Conservation (phyloP, 75 land plant genomes). For the Pinus albicaulis region DNA sequence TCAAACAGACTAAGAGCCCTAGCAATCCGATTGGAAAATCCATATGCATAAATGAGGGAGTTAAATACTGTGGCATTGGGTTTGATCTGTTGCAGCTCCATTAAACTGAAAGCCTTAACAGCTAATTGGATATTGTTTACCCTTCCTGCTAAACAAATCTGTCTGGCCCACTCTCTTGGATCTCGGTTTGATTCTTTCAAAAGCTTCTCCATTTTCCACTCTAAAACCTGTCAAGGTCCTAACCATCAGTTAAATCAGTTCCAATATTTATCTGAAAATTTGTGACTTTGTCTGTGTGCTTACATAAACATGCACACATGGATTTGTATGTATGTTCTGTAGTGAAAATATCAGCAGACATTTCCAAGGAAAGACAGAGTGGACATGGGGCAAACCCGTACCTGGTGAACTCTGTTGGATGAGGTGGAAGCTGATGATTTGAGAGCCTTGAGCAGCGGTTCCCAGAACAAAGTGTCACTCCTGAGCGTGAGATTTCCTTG, state of each 20-base stretch:
- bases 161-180: constrained; percentile 23
- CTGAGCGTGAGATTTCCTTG: not conserved
- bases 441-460: constrained; percentile 5
- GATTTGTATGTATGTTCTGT: too few species aligned
- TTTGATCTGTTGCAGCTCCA: constrained; percentile 39
- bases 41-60: constrained; percentile 39
- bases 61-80: constrained; percentile 29
- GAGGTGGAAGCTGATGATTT: constrained; percentile 1
- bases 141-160: constrained; percentile 44
- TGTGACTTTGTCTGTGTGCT: not conserved
- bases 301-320: not conserved
- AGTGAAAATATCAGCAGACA: too few species aligned
- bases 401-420: constrained; percentile 1
- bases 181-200: constrained; percentile 17
- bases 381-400: not conserved
- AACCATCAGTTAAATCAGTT: not conserved
- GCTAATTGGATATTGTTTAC: constrained; percentile 30
- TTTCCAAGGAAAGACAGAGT: not conserved
- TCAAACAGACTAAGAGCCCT: constrained; percentile 35
- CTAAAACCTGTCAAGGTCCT: constrained; percentile 32
- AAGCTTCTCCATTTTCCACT: constrained; percentile 54
- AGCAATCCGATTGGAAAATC: constrained; percentile 20
- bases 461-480: constrained; percentile 5
- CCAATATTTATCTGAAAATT: not conserved
- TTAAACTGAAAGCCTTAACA: constrained; percentile 28